These are phyloP conservation scores for Cystobasidium tubakii DNA, from an alignment of 768 basidiomycete species.

Conservation along the genomic window DNA sequence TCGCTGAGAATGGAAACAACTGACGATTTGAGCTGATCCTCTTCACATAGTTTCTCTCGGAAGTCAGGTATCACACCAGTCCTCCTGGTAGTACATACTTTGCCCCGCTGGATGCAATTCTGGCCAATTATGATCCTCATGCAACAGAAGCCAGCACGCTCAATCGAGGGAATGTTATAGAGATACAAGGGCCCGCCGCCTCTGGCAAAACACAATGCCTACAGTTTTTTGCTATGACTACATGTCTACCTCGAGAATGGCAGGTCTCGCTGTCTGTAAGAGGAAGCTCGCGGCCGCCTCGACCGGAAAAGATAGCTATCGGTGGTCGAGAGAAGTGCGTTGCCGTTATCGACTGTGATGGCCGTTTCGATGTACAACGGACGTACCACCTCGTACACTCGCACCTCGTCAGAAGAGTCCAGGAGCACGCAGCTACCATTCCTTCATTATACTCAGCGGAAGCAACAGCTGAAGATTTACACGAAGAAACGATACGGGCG, in stretches of 20 bases:
- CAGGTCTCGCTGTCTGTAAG: slow-evolving; percentile 28
- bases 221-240: slow-evolving; percentile 60
- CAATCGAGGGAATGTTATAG: slow-evolving; percentile 61
- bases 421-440: slow-evolving; percentile 31
- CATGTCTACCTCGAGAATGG: slow-evolving; percentile 55
- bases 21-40: background rate
- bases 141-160: slow-evolving; percentile 46
- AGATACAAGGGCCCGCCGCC: slow-evolving; percentile 67
- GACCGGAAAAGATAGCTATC: slow-evolving; percentile 46
- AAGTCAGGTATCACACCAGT: slow-evolving; percentile 19
- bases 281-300: slow-evolving; percentile 33
- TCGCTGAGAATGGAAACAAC: background rate
- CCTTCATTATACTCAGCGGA: slow-evolving; percentile 37
- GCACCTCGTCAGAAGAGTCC: slow-evolving; percentile 50
- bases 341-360: slow-evolving; percentile 66
- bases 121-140: slow-evolving; percentile 30
- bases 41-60: slow-evolving; percentile 19
- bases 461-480: slow-evolving; percentile 32
- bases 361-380: slow-evolving; percentile 59
- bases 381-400: slow-evolving; percentile 55
- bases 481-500: slow-evolving; percentile 49
- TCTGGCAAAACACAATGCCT: slow-evolving; percentile 76
- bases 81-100: slow-evolving; percentile 44
- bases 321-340: slow-evolving; percentile 64
- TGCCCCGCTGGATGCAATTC: slow-evolving; percentile 41